Conservation (phyloP, 176 grass and related monocot species). For the Carex cristatella region DNA sequence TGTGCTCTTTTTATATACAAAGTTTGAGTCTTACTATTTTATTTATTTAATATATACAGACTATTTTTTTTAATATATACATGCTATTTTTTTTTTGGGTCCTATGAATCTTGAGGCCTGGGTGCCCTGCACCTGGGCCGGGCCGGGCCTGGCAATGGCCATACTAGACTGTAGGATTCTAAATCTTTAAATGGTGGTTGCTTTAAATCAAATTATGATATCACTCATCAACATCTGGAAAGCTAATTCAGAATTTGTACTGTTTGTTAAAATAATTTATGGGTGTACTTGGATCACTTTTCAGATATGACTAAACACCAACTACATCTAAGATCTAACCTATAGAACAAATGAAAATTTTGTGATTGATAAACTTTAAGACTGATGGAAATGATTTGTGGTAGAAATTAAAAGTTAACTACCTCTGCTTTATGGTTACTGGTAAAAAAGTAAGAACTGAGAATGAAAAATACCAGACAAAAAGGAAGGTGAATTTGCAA, state of each 20-base stretch:
- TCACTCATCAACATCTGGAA: neutral
- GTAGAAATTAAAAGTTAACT: neutral
- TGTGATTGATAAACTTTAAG: neutral
- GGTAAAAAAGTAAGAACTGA: neutral
- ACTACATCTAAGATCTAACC: neutral
- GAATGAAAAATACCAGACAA: conserved; percentile 40
- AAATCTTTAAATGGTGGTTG: neutral
- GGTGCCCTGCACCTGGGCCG: too few species aligned
- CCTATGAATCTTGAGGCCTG: too few species aligned
- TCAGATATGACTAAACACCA: neutral
- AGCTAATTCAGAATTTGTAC: neutral
- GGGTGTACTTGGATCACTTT: neutral
- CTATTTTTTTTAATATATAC: too few species aligned
- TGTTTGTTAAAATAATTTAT: neutral
- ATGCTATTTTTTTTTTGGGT: too few species aligned
- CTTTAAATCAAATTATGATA: neutral
- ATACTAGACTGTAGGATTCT: neutral
- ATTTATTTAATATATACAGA: too few species aligned
- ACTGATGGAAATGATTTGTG: neutral
- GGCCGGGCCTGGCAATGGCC: too few species aligned
- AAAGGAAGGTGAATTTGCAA: conserved; percentile 10
- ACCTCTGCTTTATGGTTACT: conserved; percentile 1
- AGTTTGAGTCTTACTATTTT: too few species aligned
- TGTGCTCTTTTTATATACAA: too few species aligned
- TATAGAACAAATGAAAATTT: neutral